phyloP scores from a whole-genome alignment of 1,139 yeast genomes.

The Nakaseomyces uthaithaninus region DNA sequence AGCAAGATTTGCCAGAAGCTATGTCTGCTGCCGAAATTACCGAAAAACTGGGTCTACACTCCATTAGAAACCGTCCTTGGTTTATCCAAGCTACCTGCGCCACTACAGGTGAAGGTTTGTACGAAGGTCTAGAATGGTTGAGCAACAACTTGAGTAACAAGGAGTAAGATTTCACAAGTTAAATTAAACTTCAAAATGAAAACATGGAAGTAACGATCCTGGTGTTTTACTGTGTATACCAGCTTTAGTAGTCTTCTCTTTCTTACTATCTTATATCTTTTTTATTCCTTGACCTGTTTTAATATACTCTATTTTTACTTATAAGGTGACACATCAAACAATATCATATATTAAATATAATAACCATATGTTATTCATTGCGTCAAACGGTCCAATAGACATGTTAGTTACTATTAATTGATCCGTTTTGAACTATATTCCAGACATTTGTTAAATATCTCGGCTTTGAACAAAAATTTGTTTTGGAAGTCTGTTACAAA shows the following conservation, averaged over 20 bases:
- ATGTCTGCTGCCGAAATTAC: constrained; percentile 88
- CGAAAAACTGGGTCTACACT: constrained; percentile 73
- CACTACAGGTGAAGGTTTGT: constrained; percentile 84
- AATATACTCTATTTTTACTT: neutral
- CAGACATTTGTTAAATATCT: too few species aligned
- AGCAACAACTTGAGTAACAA: constrained; percentile 68
- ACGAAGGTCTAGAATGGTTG: constrained; percentile 89
- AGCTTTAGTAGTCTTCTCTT: neutral
- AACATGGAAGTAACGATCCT: too few species aligned
- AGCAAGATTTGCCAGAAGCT: constrained; percentile 89
- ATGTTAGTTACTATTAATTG: too few species aligned
- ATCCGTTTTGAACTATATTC: too few species aligned
- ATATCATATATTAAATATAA: too few species aligned
- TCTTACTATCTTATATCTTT: neutral
- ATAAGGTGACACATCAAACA: too few species aligned
- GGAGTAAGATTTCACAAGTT: constrained; percentile 1
- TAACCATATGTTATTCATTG: too few species aligned
- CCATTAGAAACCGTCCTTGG: constrained; percentile 85
- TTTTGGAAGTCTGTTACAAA: too few species aligned
- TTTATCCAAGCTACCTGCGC: constrained; percentile 86
- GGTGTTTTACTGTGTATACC: too few species aligned
- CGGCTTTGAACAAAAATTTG: too few species aligned
- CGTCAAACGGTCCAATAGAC: too few species aligned
- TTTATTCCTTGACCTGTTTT: neutral
- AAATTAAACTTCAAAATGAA: neutral